These are phyloP conservation scores for Aristolochia fimbriata DNA, from an alignment of 164 flowering plant species.

Conservation along the genomic window DNA sequence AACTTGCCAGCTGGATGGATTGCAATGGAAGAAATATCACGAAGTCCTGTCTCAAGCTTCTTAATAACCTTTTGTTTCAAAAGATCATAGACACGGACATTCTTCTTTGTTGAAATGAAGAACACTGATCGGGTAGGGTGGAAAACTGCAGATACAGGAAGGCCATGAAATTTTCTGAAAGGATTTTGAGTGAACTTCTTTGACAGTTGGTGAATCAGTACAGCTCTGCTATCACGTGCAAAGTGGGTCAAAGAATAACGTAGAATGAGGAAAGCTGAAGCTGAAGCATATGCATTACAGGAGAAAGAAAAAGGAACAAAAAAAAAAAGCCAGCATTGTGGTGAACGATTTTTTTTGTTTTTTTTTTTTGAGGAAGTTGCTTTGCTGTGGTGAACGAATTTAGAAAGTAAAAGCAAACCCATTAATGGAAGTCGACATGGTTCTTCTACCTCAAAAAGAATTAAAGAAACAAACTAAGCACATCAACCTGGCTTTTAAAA, in stretches of 20 bases:
- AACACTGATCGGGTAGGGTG: constrained; percentile 77
- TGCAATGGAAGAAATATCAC: constrained; percentile 87
- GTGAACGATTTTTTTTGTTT: too few species aligned
- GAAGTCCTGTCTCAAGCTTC: constrained; percentile 80
- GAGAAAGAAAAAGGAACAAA: not conserved
- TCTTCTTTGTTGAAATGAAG: constrained; percentile 75
- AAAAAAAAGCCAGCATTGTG: too few species aligned
- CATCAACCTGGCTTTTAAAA: too few species aligned
- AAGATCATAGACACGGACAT: constrained; percentile 79
- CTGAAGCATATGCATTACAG: not conserved
- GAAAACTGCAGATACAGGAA: constrained; percentile 73
- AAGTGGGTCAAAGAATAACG: constrained; percentile 39
- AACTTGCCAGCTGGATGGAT: constrained; percentile 80
- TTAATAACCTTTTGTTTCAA: constrained; percentile 58
- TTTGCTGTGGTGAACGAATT: not conserved
- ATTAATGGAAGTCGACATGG: too few species aligned
- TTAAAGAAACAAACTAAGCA: too few species aligned
- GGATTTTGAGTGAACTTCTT: constrained; percentile 64
- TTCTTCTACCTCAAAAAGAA: too few species aligned
- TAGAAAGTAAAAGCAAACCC: too few species aligned
- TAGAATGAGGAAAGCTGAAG: not conserved
- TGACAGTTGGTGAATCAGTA: constrained; percentile 80
- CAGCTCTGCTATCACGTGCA: constrained; percentile 76
- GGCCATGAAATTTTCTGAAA: constrained; percentile 69
- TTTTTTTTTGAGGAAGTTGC: too few species aligned